Evolutionary conservation across 169 alveolate genomes (phyloP).

Genomic region (Babesia sp.): DNA sequence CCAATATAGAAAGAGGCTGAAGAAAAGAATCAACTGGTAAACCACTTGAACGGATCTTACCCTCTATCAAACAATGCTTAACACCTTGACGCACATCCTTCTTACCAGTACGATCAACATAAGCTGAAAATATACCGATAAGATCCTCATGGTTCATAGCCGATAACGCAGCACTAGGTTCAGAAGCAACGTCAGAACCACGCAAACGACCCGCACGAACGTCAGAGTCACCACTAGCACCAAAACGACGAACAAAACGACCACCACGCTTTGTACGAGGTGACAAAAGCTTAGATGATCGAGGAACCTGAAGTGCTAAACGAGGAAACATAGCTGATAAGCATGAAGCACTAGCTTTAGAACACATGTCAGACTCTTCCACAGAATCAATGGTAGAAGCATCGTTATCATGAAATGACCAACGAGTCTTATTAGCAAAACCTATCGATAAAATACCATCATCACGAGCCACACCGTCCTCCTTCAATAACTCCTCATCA

Average conservation of each 20-base stretch:
- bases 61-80: constrained; percentile 29
- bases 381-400: constrained; percentile 37
- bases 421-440: constrained; percentile 43
- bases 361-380: background rate
- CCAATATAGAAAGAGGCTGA: constrained; percentile 30
- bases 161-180: background rate
- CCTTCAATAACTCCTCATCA: constrained; percentile 21
- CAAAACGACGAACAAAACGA: background rate
- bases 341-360: background rate
- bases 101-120: background rate
- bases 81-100: background rate
- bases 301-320: constrained; percentile 35
- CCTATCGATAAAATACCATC: constrained; percentile 48
- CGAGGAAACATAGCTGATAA: constrained; percentile 22
- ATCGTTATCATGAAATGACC: constrained; percentile 29
- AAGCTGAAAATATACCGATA: background rate
- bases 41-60: constrained; percentile 1
- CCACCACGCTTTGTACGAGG: background rate
- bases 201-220: background rate
- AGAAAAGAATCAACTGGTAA: constrained; percentile 23
- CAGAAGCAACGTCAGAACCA: background rate
- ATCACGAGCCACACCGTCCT: constrained; percentile 14
- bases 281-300: background rate
- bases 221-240: background rate
- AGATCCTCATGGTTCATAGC: constrained; percentile 18